phyloP scores from a whole-genome alignment of 768 basidiomycete species.

The Cystobasidium onofrii region DNA sequence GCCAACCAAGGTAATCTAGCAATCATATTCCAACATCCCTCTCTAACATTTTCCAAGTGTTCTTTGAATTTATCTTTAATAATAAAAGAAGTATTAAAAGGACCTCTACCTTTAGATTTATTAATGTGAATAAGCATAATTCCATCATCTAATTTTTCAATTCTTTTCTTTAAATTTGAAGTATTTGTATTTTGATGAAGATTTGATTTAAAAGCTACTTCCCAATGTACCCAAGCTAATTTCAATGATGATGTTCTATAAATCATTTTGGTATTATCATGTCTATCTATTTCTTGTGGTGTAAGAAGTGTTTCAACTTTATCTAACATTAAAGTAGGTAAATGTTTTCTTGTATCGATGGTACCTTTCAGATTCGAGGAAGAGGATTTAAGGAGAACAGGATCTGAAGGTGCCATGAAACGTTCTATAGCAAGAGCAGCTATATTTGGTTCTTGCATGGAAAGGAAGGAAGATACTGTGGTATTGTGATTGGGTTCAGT shows the following conservation, averaged over 20 bases:
- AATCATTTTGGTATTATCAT: neutral
- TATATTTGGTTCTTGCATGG: neutral
- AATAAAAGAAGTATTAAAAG: too few relatives aligned
- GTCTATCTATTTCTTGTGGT: neutral
- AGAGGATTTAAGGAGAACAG: neutral
- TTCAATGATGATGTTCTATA: neutral
- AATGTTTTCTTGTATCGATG: neutral
- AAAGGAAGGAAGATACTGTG: neutral
- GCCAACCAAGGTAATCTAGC: too few relatives aligned
- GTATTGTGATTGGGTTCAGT: neutral
- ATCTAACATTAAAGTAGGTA: neutral
- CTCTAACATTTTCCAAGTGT: too few relatives aligned
- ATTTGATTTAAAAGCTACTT: neutral
- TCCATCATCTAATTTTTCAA: too few relatives aligned
- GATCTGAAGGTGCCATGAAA: neutral
- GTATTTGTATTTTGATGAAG: neutral
- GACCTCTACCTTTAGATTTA: too few relatives aligned
- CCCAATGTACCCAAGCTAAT: slow-evolving; percentile 1
- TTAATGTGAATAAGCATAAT: too few relatives aligned
- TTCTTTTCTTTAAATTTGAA: neutral
- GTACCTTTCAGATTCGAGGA: too few relatives aligned
- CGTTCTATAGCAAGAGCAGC: neutral
- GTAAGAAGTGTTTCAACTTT: neutral
- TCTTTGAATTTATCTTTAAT: too few relatives aligned
- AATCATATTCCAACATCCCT: too few relatives aligned